Evolutionary conservation across 2,329 filamentous ascomycete genomes (phyloP), one percentile per base, ranked within the genome.

Genomic region (Cercospora zeae-maydis): DNA sequence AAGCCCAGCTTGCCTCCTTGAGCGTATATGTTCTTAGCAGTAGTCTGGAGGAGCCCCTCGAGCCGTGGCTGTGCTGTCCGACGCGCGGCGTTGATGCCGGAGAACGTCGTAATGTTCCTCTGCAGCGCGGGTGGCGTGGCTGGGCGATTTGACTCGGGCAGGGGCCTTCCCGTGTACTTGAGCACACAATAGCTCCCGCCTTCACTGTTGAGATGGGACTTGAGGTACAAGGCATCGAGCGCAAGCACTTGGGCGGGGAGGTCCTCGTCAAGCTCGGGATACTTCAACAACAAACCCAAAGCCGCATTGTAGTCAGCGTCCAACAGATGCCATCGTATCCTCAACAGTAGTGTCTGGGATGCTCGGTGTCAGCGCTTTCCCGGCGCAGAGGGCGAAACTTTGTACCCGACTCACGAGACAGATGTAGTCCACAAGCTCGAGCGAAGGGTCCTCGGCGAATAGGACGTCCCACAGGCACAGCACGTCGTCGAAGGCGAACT

Each of bases 381-480:
- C 4, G 49, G 27, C 19, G 49, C 27, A 33, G 30, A 33, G 16
- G 33, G 49, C 49, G 27, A 33, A 10, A 36, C 11, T 36, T 16
- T 53, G n/a, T 24, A 10, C 10, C n/a, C 14, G 19, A 53, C 57
- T 52, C 14, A 59, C 88, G 57, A 97, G 87, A 69, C 93, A 97
- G n/a, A 97, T 88, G 60, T 95, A 83, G 72, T 98, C 92, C 69
- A 98, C 86, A 33, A 98, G 80, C 55, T 92, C 86, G 30, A 96
- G 78, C 0, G 85, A 83, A 7, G 93, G 84, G 70, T 96, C 93
- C 71, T 96, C 86, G 1, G 93, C 90, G 74, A 99, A 96, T 1
- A 99, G 81, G 7, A 88, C 84, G 77, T 99, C 95, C 95, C 95
- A 99, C 61, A 99, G 83, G 21, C 86, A 80, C 37, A 99, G 83